Conservation (phyloP, 768 basidiomycete genomes). For the Lactifluus pinguis region DNA sequence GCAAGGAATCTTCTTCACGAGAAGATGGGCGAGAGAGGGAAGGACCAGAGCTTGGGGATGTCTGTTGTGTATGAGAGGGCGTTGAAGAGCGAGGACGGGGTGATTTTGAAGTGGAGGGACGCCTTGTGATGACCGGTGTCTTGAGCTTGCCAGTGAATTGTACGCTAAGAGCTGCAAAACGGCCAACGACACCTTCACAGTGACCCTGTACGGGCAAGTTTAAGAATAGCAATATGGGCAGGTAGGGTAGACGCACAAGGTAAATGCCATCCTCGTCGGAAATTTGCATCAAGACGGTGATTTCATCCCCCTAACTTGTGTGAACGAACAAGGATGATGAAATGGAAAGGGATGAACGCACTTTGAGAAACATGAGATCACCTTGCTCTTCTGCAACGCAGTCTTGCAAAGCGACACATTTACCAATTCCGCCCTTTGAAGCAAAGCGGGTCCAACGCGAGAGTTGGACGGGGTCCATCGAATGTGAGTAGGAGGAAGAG, state of each 20-base stretch:
- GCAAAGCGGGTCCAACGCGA: constrained; percentile 81
- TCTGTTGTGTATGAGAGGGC: constrained; percentile 20
- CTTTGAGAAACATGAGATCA: constrained; percentile 85
- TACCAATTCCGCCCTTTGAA: constrained; percentile 77
- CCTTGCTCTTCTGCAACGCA: constrained; percentile 64
- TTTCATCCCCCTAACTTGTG: constrained; percentile 57
- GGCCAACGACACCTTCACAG: constrained; percentile 81
- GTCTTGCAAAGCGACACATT: constrained; percentile 62
- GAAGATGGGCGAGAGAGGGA: constrained; percentile 17
- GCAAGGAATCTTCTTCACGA: constrained; percentile 8
- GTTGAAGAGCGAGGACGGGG: constrained; percentile 24
- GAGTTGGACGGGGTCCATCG: constrained; percentile 64
- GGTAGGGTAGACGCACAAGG: constrained; percentile 41
- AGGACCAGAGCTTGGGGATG: constrained; percentile 22
- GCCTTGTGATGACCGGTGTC: constrained; percentile 69
- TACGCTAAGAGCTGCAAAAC: constrained; percentile 56
- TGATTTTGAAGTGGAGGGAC: constrained; percentile 31
- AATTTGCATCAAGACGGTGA: constrained; percentile 68
- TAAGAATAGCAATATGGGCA: neutral
- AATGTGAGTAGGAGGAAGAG: neutral
- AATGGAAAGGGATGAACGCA: constrained; percentile 25
- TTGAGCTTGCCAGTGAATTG: constrained; percentile 68
- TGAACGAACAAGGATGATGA: neutral
- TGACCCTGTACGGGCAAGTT: constrained; percentile 45
- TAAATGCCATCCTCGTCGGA: constrained; percentile 43